Evolutionary conservation across 257 asterid genomes (phyloP).

Genomic region (Ilex aquifolium): DNA sequence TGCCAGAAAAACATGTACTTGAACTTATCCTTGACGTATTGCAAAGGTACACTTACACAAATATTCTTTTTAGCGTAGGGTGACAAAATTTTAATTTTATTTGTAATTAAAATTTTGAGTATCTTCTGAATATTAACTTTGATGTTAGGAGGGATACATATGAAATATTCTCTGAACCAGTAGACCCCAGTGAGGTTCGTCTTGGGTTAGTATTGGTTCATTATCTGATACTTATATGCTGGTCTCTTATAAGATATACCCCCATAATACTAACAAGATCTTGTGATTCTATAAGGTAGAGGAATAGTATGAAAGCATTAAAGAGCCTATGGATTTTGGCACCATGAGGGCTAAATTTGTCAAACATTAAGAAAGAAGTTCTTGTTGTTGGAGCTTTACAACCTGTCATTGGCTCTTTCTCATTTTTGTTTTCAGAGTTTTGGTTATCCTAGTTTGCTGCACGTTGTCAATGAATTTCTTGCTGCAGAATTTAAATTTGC

Average conservation of each 20-base stretch:
- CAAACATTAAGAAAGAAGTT: no score
- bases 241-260: neutral
- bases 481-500: no score
- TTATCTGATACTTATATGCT: slow-evolving; percentile 1
- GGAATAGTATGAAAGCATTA: slow-evolving; percentile 67
- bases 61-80: neutral
- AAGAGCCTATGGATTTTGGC: slow-evolving; percentile 91
- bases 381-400: no score
- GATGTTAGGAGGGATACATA: slow-evolving; percentile 60
- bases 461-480: no score
- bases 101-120: neutral
- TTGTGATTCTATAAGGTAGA: slow-evolving; percentile 44
- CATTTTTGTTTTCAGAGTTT: no score
- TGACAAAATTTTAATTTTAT: neutral
- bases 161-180: slow-evolving; percentile 85
- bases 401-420: no score
- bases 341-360: slow-evolving; percentile 96
- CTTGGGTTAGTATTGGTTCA: neutral
- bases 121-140: neutral
- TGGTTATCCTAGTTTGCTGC: no score
- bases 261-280: neutral
- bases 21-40: slow-evolving; percentile 70
- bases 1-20: slow-evolving; percentile 65
- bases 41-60: slow-evolving; percentile 37
- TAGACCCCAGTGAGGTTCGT: slow-evolving; percentile 65